Conservation (phyloP, 1,284 basidiomycete genomes). For the Dichomitus squalens region DNA sequence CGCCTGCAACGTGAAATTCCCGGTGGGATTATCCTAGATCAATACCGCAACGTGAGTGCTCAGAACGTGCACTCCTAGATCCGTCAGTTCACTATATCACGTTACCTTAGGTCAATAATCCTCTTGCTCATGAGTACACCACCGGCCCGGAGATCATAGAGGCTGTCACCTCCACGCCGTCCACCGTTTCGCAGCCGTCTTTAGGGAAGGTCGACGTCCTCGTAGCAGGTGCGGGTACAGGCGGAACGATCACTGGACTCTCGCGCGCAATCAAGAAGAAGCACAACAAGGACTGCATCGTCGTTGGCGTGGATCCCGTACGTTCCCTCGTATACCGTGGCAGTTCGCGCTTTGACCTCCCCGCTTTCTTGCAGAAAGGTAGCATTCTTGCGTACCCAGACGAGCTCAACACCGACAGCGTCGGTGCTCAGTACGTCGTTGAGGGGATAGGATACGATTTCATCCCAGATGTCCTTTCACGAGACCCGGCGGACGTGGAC, state of each 20-base stretch:
- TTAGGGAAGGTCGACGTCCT: conserved; percentile 81
- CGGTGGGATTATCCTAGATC: conserved; percentile 88
- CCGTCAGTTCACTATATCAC: background rate
- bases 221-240: conserved; percentile 92
- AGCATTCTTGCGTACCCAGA: conserved; percentile 84
- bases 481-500: conserved; percentile 57
- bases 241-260: conserved; percentile 91
- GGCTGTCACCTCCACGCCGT: conserved; percentile 64
- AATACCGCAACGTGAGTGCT: conserved; percentile 73
- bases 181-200: conserved; percentile 55
- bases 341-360: conserved; percentile 1
- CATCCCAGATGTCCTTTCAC: conserved; percentile 78
- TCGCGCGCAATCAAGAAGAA: conserved; percentile 81
- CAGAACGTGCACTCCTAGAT: background rate
- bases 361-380: conserved; percentile 59
- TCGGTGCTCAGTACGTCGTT: conserved; percentile 73
- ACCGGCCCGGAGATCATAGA: conserved; percentile 92
- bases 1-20: conserved; percentile 82
- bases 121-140: conserved; percentile 84
- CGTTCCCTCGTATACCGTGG: conserved; percentile 29
- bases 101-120: conserved; percentile 68
- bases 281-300: conserved; percentile 69
- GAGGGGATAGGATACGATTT: conserved; percentile 98
- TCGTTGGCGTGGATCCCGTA: conserved; percentile 93
- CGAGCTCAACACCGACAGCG: conserved; percentile 43